These are phyloP conservation scores for Drechmeria coniospora DNA, from an alignment of 2,329 filamentous ascomycete genomes.

Conservation along the genomic window DNA sequence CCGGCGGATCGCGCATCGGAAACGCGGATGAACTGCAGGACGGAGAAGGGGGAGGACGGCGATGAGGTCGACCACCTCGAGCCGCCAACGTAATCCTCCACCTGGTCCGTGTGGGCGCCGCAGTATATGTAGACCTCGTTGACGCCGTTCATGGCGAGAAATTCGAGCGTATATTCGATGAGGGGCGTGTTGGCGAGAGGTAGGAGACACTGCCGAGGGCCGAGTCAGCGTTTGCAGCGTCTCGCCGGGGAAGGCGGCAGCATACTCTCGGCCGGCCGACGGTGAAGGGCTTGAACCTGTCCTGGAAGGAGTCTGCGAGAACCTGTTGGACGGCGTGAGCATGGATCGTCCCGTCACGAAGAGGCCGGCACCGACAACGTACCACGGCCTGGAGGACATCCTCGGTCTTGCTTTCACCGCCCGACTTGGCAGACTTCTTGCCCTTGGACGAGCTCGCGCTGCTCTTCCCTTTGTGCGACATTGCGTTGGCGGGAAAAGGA, in stretches of 20 bases:
- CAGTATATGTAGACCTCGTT: constrained; percentile 88
- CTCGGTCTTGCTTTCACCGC: constrained; percentile 39
- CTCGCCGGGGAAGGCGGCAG: not conserved
- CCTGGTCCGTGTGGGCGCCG: constrained; percentile 68
- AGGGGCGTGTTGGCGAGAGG: constrained; percentile 86
- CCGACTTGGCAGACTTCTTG: constrained; percentile 36
- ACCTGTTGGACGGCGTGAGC: constrained; percentile 36
- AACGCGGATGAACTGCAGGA: constrained; percentile 72
- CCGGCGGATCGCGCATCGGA: constrained; percentile 71
- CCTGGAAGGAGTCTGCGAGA: constrained; percentile 88
- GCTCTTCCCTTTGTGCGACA: constrained; percentile 31
- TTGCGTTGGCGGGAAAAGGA: constrained; percentile 9
- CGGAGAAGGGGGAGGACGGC: constrained; percentile 51
- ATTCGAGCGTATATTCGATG: constrained; percentile 96
- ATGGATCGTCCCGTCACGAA: constrained; percentile 2
- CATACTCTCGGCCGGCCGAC: constrained; percentile 69
- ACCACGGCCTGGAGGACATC: constrained; percentile 43
- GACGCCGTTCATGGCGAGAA: constrained; percentile 88
- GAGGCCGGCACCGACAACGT: constrained; percentile 18
- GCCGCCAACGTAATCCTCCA: constrained; percentile 71
- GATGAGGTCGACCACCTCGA: constrained; percentile 55
- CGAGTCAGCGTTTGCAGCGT: not conserved
- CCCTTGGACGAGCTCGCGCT: constrained; percentile 26
- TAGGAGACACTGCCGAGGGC: constrained; percentile 58
- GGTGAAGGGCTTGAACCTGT: constrained; percentile 78